Base-by-base conservation (phyloP, 2,329 filamentous ascomycete species). In the Ceratocystis lukuohia region DNA sequence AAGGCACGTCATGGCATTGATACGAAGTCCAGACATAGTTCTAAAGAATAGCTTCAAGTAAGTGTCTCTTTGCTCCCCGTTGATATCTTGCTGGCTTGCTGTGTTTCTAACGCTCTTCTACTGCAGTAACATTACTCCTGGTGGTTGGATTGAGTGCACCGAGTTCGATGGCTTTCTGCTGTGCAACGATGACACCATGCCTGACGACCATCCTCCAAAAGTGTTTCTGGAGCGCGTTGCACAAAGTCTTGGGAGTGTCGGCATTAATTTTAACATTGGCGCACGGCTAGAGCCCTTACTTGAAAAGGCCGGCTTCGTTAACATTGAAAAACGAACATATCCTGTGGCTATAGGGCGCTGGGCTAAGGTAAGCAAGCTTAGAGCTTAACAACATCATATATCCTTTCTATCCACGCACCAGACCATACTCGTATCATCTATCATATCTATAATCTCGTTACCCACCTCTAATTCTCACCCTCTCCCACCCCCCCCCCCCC, bases 61-160 rank as follows among this genome's bases (percentile, higher is more conserved):
- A 46, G 71, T 71, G 1, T 20, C 5, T 28, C 5, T 45, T 22
- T 2, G 20, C 8, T 6, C 6, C 33, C n/a, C 22, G 10, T 7
- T 59, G 30, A 8, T 50, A 25, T 57, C 37, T 22, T 45, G 41
- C 28, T 37, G 17, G 22, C 12, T 7, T 44, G 15, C 25, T 28
- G 10, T 3, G 3, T 62, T 10, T 33, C 44, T 66, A 50, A 66
- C 28, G 7, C 33, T 17, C 5, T 4, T 25, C 59, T 44, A 20
- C 45, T 17, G 7, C 56, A 75, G 72, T 53, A 48, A 62, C 25
- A 44, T 68, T 28, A 20, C 41, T 28, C 75, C 76, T 0, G 80
- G 80, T n/a, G 80, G 79, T 59, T 82, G 79, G 77, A 73, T 82
- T 45, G 80, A 82, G 69, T 76, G 80, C 50, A 78, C 80, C 25